Conservation (phyloP, 2,329 filamentous ascomycete species). For the Fusarium sp. region DNA sequence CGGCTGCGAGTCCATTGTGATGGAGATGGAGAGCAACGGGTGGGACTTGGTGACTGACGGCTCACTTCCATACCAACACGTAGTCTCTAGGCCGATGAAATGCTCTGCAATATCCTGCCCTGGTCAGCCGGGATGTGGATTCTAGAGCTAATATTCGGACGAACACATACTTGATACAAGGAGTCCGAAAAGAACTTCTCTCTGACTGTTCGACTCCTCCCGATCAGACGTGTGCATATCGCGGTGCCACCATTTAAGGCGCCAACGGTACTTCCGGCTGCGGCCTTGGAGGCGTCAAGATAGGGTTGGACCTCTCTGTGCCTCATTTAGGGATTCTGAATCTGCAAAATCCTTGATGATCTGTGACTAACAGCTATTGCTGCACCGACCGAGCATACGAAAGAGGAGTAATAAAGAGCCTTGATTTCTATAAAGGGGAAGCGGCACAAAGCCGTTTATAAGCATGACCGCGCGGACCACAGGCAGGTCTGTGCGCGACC, state of each 20-base stretch:
- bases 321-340: constrained; percentile 10
- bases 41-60: constrained; percentile 47
- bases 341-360: constrained; percentile 26
- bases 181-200: constrained; percentile 49
- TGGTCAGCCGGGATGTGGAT: not conserved
- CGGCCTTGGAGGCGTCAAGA: constrained; percentile 26
- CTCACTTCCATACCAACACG: constrained; percentile 48
- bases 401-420: no score
- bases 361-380: no score
- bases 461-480: no score
- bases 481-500: no score
- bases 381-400: no score
- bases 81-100: constrained; percentile 51
- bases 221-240: constrained; percentile 50
- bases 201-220: constrained; percentile 49
- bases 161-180: constrained; percentile 21
- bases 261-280: constrained; percentile 33
- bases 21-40: constrained; percentile 52
- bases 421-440: no score
- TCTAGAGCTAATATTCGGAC: constrained; percentile 18
- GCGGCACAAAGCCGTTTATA: no score
- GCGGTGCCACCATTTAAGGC: constrained; percentile 50
- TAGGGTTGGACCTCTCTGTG: constrained; percentile 24
- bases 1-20: constrained; percentile 51
- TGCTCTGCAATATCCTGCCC: constrained; percentile 39